Base-by-base conservation (phyloP, 2,329 filamentous ascomycete genomes). In the Colletotrichum trifolii region DNA sequence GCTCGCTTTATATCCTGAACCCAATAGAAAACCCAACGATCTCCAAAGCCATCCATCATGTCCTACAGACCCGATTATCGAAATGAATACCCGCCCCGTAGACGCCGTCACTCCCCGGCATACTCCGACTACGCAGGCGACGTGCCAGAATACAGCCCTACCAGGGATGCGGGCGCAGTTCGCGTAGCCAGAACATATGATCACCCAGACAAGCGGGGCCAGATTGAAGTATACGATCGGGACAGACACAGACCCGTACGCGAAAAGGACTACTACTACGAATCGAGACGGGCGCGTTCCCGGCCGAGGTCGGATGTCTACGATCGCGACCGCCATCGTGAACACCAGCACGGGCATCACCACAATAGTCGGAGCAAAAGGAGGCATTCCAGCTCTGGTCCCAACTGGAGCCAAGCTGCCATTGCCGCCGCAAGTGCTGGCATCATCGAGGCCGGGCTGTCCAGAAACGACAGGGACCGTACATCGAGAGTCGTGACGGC, bases 361-460 rank as follows among this genome's bases (percentile, higher is more conserved):
- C 42, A 50, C 12, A 13, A 36, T 7, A 47, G 25, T 11, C 54
- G 45, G 10, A 36, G 42, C 40, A 65, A 53, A 8, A 56, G 62
- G 34, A 62, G 62, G 38, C 45, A 52, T 11, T 65, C 62, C 2
- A 49, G 36, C 15, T 38, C 39, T 2, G 58, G 50, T 2, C 35
- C 47, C 0, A 53, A 62, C 12, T 65, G 58, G 62, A 42, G 36
- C 6, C 62, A 65, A 17, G 52, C 62, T 10, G 62, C 52, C 8
- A 49, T 65, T 12, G 58, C 62, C 10, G 62, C 62, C 33, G 62
- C 62, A 1, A 56, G 58, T 39, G 62, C 62, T 13, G 62, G 62
- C 15, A 53, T 65, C 11, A 55, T 62, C 13, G 62, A 65, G 15
- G 62, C 62, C 0, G 58, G 58, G 0, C 25, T 65, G n/a, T 60